Conservation (phyloP, 805 yeast genomes). For the Geotrichum ghanense region DNA sequence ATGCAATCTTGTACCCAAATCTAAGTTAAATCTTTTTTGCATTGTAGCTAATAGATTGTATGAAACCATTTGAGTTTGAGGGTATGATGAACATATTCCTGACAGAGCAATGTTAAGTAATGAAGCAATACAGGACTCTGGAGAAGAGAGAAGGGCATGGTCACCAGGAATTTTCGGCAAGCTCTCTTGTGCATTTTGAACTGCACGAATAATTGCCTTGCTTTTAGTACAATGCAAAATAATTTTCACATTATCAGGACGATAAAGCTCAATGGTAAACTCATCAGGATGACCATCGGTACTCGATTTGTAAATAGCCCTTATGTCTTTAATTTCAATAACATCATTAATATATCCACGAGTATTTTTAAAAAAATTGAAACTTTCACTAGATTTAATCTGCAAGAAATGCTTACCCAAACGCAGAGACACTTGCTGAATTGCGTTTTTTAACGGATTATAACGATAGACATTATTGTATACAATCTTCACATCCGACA, state of each 20-base stretch:
- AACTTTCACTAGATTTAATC: conserved; percentile 21
- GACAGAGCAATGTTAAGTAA: conserved; percentile 53
- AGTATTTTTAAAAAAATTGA: conserved; percentile 8
- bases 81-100: conserved; percentile 51
- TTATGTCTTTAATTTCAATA: conserved; percentile 31
- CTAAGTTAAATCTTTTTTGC: conserved; percentile 46
- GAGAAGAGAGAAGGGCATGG: not conserved
- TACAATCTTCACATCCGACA: conserved; percentile 14
- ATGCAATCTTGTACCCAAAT: conserved; percentile 44
- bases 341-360: conserved; percentile 24
- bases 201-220: conserved; percentile 15
- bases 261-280: conserved; percentile 29
- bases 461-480: conserved; percentile 6
- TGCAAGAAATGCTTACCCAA: conserved; percentile 64
- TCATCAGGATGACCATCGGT: conserved; percentile 39
- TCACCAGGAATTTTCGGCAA: not conserved
- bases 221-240: conserved; percentile 6
- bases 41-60: conserved; percentile 52
- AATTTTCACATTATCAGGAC: conserved; percentile 3
- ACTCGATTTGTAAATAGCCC: conserved; percentile 30
- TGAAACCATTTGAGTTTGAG: conserved; percentile 50
- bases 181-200: not conserved
- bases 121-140: conserved; percentile 14
- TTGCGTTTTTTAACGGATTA: conserved; percentile 27
- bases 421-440: conserved; percentile 49